Evolutionary conservation across 495 filamentous ascomycete genomes (phyloP).

Genomic region (Pseudoneurospora amorphoporcata): DNA sequence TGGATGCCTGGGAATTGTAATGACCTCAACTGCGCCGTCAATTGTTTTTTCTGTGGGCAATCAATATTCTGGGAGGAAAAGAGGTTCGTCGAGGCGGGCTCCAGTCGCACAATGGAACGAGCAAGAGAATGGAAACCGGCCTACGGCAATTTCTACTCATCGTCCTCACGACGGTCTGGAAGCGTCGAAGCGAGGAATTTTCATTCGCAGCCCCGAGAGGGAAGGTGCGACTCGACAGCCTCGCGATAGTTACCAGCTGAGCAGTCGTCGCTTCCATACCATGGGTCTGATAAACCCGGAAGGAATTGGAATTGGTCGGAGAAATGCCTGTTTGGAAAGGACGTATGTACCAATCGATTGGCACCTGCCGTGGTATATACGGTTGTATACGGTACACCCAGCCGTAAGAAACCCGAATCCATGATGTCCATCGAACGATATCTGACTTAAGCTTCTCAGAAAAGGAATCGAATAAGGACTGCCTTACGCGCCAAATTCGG

Average conservation of each 20-base stretch:
- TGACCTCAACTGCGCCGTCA: background rate
- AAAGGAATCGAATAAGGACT: background rate
- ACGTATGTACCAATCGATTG: background rate
- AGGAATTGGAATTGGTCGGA: background rate
- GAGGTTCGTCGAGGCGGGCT: background rate
- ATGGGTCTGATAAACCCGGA: background rate
- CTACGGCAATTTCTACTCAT: background rate
- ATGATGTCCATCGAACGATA: background rate
- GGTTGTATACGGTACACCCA: background rate
- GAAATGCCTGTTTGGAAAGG: background rate
- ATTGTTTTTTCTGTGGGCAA: background rate
- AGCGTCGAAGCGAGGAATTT: background rate
- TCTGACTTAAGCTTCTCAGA: background rate
- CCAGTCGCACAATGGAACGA: background rate
- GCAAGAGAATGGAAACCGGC: background rate
- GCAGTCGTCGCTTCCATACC: background rate
- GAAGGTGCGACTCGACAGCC: background rate
- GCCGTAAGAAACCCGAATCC: background rate
- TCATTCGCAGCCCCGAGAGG: background rate
- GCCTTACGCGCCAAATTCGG: background rate
- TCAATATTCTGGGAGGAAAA: background rate
- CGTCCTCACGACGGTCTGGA: background rate
- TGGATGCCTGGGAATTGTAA: background rate
- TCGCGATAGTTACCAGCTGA: background rate
- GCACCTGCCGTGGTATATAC: background rate